Evolutionary conservation across 768 basidiomycete genomes (phyloP), one percentile per base, ranked within the genome.

Genomic region (Nidularia sp.): DNA sequence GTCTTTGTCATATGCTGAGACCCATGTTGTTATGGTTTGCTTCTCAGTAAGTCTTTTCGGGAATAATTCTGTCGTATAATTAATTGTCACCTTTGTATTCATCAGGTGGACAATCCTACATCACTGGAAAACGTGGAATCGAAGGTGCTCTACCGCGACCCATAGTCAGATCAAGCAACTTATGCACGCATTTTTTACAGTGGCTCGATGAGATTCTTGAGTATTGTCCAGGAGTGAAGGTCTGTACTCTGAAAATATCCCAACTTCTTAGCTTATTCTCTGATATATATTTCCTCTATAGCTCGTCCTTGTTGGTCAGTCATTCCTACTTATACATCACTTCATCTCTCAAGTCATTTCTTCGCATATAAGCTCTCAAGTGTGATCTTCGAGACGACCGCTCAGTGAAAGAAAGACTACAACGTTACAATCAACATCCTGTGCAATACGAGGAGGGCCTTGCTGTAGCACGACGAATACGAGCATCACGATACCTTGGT

Each of bases 61-160:
- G 32, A 41, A 32, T 25, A 25, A 25, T 25, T 25, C 25, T 25
- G 25, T 25, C 25, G 25, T 25, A 25, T 25, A 4, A 29, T 13
- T 42, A 25, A 13, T 52, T 35, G 33, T 29, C 13, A 55, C 51
- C 63, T 34, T 54, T 41, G 10, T 41, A 10, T 41, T 15, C 15
- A 41, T 2, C 25, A 91, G 89, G 87, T 96, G 33, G 96, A 98
- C 66, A 94, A 93, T 57, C 96, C 95, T 6, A 81, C 82, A n/a
- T 97, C 94, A 31, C 70, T 98, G 56, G 96, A 97, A 61, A 98
- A 98, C 61, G 85, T 97, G n/a, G 93, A 96, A 65, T 78, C 84
- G 18, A 98, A 96, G 78, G 93, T 90, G 31, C 8, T 42, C n/a
- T 3, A 32, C 18, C 34, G 9, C 39, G 10, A 18, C 6, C 52